These are phyloP conservation scores for Dittrichia graveolens DNA, from an alignment of 129 eudicot genomes.

Conservation along the genomic window DNA sequence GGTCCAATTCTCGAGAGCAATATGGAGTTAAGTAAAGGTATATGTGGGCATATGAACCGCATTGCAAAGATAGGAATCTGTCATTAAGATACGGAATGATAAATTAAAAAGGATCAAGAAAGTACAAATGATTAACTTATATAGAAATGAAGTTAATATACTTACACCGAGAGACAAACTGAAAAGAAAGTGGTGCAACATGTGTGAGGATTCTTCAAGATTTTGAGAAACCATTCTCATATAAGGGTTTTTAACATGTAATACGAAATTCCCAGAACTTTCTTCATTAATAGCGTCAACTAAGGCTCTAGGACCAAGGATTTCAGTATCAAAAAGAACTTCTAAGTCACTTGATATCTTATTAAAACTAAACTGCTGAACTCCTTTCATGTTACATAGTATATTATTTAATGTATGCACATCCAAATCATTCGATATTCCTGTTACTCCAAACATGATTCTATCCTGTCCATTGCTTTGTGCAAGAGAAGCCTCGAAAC, in stretches of 20 bases:
- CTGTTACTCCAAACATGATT: slow-evolving; percentile 53
- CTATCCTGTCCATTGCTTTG: slow-evolving; percentile 84
- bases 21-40: slow-evolving; percentile 66
- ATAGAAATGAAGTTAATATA: slow-evolving; percentile 4
- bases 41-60: slow-evolving; percentile 70
- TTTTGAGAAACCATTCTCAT: slow-evolving; percentile 77
- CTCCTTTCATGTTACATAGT: slow-evolving; percentile 66
- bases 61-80: slow-evolving; percentile 84
- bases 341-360: slow-evolving; percentile 54
- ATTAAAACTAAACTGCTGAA: slow-evolving; percentile 54
- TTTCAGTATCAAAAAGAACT: slow-evolving; percentile 72
- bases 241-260: slow-evolving; percentile 75
- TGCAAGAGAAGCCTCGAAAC: slow-evolving; percentile 89
- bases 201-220: slow-evolving; percentile 69
- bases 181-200: slow-evolving; percentile 63
- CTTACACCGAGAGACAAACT: slow-evolving; percentile 84
- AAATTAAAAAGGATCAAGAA: slow-evolving; percentile 9
- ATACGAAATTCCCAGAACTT: slow-evolving; percentile 57
- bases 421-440: slow-evolving; percentile 57
- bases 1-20: slow-evolving; percentile 68
- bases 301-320: slow-evolving; percentile 63
- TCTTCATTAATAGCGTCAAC: slow-evolving; percentile 70
- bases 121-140: neutral
- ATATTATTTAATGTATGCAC: slow-evolving; percentile 58
- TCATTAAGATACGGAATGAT: slow-evolving; percentile 5